phyloP scores from a whole-genome alignment of 1,139 yeast species.

The Candida sojae region DNA sequence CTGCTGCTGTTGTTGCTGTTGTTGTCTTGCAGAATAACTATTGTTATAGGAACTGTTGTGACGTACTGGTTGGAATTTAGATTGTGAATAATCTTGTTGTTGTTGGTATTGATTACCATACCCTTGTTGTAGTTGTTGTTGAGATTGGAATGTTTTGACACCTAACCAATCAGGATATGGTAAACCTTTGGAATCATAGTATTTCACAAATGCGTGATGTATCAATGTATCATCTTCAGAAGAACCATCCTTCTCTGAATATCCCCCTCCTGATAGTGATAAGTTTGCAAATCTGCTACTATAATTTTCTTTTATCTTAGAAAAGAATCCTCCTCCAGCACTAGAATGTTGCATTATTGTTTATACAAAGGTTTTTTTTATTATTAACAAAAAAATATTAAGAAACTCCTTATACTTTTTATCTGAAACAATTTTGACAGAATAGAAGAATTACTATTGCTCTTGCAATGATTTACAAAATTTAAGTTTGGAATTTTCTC shows the following conservation, averaged over 20 bases:
- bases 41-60: constrained; percentile 23
- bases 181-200: constrained; percentile 32
- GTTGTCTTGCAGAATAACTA: constrained; percentile 22
- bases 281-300: constrained; percentile 36
- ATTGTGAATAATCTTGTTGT: constrained; percentile 10
- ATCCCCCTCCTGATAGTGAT: constrained; percentile 24
- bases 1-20: constrained; percentile 16
- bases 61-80: constrained; percentile 32
- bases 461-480: too few relatives aligned
- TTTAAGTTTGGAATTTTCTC: too few relatives aligned
- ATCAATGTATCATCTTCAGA: constrained; percentile 43
- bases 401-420: too few relatives aligned
- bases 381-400: background rate
- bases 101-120: constrained; percentile 6
- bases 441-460: too few relatives aligned
- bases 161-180: constrained; percentile 53
- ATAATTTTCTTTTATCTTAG: constrained; percentile 40
- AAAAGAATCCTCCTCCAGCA: constrained; percentile 26
- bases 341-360: constrained; percentile 5
- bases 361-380: background rate
- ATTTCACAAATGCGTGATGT: constrained; percentile 47
- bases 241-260: constrained; percentile 41
- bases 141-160: constrained; percentile 17
- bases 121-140: constrained; percentile 9
- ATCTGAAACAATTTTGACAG: too few relatives aligned